Conservation (phyloP, 2,329 filamentous ascomycete genomes). For the Amesomyces nigricolor region DNA sequence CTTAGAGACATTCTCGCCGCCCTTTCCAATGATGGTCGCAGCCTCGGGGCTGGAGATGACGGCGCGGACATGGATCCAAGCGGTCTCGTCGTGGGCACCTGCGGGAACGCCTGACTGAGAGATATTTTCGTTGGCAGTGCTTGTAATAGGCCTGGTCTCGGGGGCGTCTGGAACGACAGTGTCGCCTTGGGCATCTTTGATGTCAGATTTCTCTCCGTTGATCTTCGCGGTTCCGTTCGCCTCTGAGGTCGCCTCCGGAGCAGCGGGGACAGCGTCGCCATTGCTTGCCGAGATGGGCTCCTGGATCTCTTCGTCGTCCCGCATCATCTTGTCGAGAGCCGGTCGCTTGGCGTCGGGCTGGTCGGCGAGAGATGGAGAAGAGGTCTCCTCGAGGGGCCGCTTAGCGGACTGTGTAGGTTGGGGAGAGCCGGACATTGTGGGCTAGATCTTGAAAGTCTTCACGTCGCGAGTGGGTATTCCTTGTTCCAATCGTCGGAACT, state of each 20-base stretch:
- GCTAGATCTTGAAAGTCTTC: constrained; percentile 30
- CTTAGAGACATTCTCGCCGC: constrained; percentile 96
- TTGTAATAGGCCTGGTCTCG: constrained; percentile 46
- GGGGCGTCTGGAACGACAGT: constrained; percentile 62
- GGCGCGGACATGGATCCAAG: constrained; percentile 94
- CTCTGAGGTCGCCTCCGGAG: constrained; percentile 35
- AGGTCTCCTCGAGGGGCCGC: constrained; percentile 93
- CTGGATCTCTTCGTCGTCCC: constrained; percentile 56
- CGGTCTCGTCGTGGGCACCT: constrained; percentile 75
- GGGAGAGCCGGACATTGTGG: constrained; percentile 69
- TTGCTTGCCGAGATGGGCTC: constrained; percentile 36
- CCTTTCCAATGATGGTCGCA: constrained; percentile 96
- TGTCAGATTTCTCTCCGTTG: constrained; percentile 46
- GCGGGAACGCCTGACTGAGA: constrained; percentile 42
- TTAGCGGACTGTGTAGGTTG: constrained; percentile 68
- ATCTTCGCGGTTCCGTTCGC: constrained; percentile 46
- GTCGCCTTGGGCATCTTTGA: constrained; percentile 59
- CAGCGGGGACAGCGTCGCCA: constrained; percentile 29
- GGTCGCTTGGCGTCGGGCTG: constrained; percentile 97
- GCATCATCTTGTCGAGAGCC: constrained; percentile 85
- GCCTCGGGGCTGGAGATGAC: constrained; percentile 97
- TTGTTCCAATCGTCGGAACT: constrained; percentile 33
- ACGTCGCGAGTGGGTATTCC: constrained; percentile 28
- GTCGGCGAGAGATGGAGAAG: constrained; percentile 86
- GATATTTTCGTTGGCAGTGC: constrained; percentile 36